Percentiles rank a stretch among this genome's conserved stretches.
phyloP scores from a whole-genome alignment of 78 protist genomes.

The Dictyostelium firmibasis region DNA sequence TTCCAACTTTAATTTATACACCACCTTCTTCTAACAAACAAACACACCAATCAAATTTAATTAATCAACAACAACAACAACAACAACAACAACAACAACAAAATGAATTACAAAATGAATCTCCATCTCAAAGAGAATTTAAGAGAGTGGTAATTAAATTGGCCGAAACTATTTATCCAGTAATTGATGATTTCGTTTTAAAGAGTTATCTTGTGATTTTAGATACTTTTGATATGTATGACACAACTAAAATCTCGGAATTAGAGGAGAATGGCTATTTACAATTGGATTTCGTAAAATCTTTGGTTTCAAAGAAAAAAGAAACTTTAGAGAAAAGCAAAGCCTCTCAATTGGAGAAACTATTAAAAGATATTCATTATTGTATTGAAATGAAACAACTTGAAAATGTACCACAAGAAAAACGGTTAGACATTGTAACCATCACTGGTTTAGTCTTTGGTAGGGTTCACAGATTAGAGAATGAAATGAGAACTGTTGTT shows the following conservation, averaged over 20 bases:
- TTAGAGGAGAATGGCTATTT: constrained; percentile 21
- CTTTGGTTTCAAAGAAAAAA: not conserved
- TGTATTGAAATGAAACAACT: constrained; percentile 37
- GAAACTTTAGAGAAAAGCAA: not conserved
- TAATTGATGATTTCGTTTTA: constrained; percentile 44
- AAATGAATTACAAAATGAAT: not conserved
- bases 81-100: not conserved
- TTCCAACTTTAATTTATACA: not conserved
- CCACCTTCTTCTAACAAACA: not conserved
- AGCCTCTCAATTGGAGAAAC: constrained; percentile 15
- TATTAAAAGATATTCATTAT: constrained; percentile 60
- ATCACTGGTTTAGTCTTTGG: constrained; percentile 59
- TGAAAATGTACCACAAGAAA: constrained; percentile 28
- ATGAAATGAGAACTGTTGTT: constrained; percentile 61
- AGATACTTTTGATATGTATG: constrained; percentile 30
- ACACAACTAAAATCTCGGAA: not conserved
- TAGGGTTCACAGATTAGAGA: constrained; percentile 59
- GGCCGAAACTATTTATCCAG: constrained; percentile 22
- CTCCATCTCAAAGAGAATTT: constrained; percentile 5
- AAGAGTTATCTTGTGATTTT: constrained; percentile 50
- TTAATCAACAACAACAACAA: not conserved
- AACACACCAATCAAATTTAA: not conserved
- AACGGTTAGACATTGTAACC: constrained; percentile 50
- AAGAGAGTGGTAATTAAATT: not conserved
- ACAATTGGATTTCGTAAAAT: not conserved